These are phyloP conservation scores for Secale cereale DNA, from an alignment of 176 grass and related monocot genomes.

Conservation along the genomic window DNA sequence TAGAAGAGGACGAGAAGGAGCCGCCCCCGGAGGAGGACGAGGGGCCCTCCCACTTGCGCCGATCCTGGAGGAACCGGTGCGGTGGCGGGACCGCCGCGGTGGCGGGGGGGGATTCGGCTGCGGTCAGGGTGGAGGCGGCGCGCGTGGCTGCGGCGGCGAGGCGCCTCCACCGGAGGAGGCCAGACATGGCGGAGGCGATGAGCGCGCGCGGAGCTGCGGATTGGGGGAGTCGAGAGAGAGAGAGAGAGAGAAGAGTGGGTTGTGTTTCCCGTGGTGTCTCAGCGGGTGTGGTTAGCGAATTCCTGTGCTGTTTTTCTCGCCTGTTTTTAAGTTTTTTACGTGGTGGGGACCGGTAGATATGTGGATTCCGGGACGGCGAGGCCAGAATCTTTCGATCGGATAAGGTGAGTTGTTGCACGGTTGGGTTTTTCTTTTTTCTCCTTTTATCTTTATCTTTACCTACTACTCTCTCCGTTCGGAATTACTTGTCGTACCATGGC, in stretches of 20 bases:
- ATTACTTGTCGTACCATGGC: no score
- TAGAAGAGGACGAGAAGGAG: constrained; percentile 40
- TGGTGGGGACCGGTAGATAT: not conserved
- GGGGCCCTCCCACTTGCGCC: constrained; percentile 67
- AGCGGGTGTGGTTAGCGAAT: constrained; percentile 30
- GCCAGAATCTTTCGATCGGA: constrained; percentile 22
- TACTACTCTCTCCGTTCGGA: no score
- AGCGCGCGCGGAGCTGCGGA: constrained; percentile 12
- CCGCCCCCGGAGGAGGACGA: constrained; percentile 33
- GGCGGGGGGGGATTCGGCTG: constrained; percentile 20
- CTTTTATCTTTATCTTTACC: no score
- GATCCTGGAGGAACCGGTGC: constrained; percentile 52
- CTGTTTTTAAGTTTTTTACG: constrained; percentile 6
- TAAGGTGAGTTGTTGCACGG: constrained; percentile 5
- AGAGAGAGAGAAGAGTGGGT: not conserved
- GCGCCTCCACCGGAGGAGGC: constrained; percentile 78
- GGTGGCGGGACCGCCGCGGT: not conserved
- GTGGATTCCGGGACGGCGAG: constrained; percentile 4
- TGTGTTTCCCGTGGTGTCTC: constrained; percentile 19
- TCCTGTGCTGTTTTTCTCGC: not conserved
- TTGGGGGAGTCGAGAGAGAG: not conserved
- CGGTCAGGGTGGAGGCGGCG: constrained; percentile 42
- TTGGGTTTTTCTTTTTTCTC: no score
- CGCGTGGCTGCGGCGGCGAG: constrained; percentile 60
- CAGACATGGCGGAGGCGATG: constrained; percentile 51